Percentiles rank a stretch among this genome's conserved stretches.
Evolutionary conservation across 805 yeast genomes (phyloP).

Genomic region (Ogataea kodamae): DNA sequence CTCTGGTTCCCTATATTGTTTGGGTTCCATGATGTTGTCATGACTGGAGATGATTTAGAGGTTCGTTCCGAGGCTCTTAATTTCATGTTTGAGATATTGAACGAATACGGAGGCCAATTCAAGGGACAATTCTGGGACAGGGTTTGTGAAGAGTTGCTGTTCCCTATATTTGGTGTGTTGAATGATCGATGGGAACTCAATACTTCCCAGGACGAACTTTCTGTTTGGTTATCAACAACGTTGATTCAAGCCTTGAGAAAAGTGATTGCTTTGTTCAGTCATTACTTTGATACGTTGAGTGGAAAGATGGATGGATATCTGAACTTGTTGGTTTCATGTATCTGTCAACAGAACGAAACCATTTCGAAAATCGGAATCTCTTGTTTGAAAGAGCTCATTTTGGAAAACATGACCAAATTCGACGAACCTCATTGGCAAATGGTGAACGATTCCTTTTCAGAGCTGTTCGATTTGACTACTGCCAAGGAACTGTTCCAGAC

Average conservation of each 20-base stretch:
- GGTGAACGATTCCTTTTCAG: conserved; percentile 60
- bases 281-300: conserved; percentile 74
- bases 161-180: conserved; percentile 86
- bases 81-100: conserved; percentile 75
- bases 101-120: conserved; percentile 75
- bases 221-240: conserved; percentile 96
- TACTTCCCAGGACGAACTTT: conserved; percentile 75
- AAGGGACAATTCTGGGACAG: conserved; percentile 76
- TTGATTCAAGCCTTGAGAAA: conserved; percentile 91
- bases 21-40: conserved; percentile 83
- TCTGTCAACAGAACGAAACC: conserved; percentile 95
- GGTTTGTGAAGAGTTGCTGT: conserved; percentile 70
- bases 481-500: conserved; percentile 77
- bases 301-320: conserved; percentile 75
- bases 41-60: conserved; percentile 92
- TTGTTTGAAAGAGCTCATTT: conserved; percentile 74
- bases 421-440: conserved; percentile 67
- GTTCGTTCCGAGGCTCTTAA: conserved; percentile 87
- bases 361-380: conserved; percentile 92
- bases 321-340: conserved; percentile 75
- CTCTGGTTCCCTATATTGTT: conserved; percentile 85
- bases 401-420: conserved; percentile 71
- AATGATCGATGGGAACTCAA: conserved; percentile 71
- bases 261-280: conserved; percentile 77
- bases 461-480: conserved; percentile 75